Conservation (phyloP, 202 grass and related monocot species). For the Schoenoplectus tabernaemontani region DNA sequence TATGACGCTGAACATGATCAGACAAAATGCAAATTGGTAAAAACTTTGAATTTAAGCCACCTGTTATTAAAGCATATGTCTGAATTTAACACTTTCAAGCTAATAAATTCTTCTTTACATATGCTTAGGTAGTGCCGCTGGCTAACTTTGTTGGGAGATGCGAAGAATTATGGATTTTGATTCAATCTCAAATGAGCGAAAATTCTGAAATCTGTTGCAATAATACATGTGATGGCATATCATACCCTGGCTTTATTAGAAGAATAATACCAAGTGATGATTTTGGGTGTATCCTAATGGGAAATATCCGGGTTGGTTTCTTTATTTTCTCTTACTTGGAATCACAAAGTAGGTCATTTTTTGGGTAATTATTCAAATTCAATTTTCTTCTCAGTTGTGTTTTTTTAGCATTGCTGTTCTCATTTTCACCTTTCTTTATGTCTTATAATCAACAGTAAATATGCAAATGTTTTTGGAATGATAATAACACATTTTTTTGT, state of each 20-base stretch:
- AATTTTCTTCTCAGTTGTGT: not conserved
- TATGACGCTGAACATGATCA: constrained; percentile 31
- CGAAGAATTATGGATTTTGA: constrained; percentile 69
- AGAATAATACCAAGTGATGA: constrained; percentile 66
- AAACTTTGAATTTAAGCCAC: constrained; percentile 12
- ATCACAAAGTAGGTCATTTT: not conserved
- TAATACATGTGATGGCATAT: constrained; percentile 39
- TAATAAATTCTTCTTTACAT: constrained; percentile 20
- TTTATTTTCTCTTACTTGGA: not conserved
- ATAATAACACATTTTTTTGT: not conserved
- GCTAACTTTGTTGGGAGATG: constrained; percentile 52
- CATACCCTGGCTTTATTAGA: constrained; percentile 36
- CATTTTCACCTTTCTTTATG: not conserved
- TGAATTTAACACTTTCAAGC: constrained; percentile 15
- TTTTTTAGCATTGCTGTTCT: not conserved
- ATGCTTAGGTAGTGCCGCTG: constrained; percentile 57
- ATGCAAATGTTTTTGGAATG: not conserved
- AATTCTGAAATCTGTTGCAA: constrained; percentile 23
- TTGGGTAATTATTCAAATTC: not conserved
- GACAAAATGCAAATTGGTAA: constrained; percentile 68
- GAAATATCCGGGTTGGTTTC: constrained; percentile 58
- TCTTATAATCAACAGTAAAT: not conserved
- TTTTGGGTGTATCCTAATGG: constrained; percentile 57
- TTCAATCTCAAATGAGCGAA: constrained; percentile 39
- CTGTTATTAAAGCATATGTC: constrained; percentile 2